Base-by-base conservation (phyloP, 139 green algal species). In the Diplosphaera chodatii region DNA sequence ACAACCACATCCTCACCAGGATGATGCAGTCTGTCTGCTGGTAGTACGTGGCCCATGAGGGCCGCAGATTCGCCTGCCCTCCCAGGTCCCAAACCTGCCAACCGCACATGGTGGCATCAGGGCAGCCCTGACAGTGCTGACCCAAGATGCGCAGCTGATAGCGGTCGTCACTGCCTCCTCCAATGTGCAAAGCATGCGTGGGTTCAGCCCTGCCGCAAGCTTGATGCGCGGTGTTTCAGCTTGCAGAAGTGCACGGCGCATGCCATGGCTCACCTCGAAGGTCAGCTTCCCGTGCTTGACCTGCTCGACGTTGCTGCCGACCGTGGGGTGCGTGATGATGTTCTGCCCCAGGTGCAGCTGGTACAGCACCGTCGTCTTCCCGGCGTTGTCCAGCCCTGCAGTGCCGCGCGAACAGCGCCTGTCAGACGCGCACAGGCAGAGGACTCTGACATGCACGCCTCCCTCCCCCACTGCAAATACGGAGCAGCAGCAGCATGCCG, bases 321-420 rank as follows among this genome's bases (percentile, higher is more conserved):
- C 81, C 0, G 93, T 98, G 2, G 93, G 90, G 5, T 89, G 84
- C 0, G 92, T 93, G 2, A 83, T 74, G 32, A 97, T 87, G 0
- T 87, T 82, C 72, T 97, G 85, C 0, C 91, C 91, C 27, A 98
- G 71, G 64, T 92, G 83, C 55, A 98, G 80, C 55, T 92, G 90
- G 80, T 97, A 98, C 63, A 98, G 76, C 3, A 88, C 91, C 5
- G 93, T 97, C 5, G 93, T 98, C 78, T 98, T 98, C 18, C 93
- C 93, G 3, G 93, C 93, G 69, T 96, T 96, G 75, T 98, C 93
- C 56, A 98, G 74, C 2, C 93, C 93, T 59, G 48, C 55, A 96
- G n/a, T n/a, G n/a, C 87, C 84, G 69, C 13, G 20, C 55, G 22
- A 28, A 30, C 55, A 64, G n/a, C 16, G 16, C 23, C 55, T 64